Base-by-base conservation (phyloP, 768 basidiomycete species). In the Ramaria sp. region DNA sequence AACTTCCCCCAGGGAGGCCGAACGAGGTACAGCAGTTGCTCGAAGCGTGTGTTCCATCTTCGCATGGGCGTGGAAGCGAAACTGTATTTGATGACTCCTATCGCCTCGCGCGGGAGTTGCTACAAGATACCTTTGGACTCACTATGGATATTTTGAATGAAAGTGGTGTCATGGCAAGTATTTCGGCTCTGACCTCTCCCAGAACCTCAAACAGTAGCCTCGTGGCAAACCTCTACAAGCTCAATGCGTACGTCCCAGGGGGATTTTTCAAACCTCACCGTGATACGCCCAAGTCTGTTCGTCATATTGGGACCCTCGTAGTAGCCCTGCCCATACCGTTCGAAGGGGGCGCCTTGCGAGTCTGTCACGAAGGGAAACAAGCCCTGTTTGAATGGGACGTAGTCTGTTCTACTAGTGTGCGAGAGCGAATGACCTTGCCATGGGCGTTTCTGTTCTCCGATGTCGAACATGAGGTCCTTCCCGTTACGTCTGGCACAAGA, bases 61-160 rank as follows among this genome's bases (percentile, higher is more conserved):
- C 72, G 0, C 78, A 76, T 50, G 75, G 77, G 4, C 38, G 53
- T 0, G 62, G 67, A 20, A 53, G 70, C 6, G 54, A 74, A 39
- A 68, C 75, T 31, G 70, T 76, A 0, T 59, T 72, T 3, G 77
- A 78, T 59, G 73, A 75, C 49, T 64, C 70, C 4, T 78, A 78
- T 59, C 68, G 76, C 19, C 77, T 75, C 59, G 75, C 73, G 0
- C 68, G 74, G 3, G 78, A 78, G 64, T 61, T 80, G 61, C 73
- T 76, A 49, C 41, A 57, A 0, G 45, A 58, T 1, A 50, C 66
- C 11, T 80, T 80, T 59, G 48, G 69, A 0, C 64, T 67, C 1
- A 68, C 63, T 1, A 66, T 77, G 48, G 66, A 70, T 13, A 37
- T 39, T 59, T 67, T 17, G 62, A 57, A 15, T 54, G 54, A 58